Percentiles rank a stretch among this genome's conserved stretches.
phyloP scores from a whole-genome alignment of 257 asterid species.

The Gynochthodes officinalis region DNA sequence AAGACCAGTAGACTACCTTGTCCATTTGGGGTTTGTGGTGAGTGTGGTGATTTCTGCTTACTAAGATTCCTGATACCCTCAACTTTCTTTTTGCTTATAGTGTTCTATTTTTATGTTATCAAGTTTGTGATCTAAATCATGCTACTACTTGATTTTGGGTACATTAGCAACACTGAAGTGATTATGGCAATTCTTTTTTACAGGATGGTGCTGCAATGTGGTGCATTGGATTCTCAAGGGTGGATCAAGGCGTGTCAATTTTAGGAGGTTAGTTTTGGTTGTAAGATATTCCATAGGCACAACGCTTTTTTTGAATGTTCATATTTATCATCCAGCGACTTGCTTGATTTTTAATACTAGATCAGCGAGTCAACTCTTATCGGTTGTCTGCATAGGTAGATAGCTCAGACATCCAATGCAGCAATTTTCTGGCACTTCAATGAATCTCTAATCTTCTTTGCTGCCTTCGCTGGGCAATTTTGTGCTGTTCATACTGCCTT shows the following conservation, averaged over 20 bases:
- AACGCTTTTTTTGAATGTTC: neutral
- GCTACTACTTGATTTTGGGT: neutral
- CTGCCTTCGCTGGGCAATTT: neutral
- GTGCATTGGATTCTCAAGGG: constrained; percentile 88
- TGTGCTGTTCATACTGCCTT: neutral
- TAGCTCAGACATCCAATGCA: neutral
- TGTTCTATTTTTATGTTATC: neutral
- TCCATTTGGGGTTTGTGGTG: constrained; percentile 60
- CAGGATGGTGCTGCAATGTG: constrained; percentile 83
- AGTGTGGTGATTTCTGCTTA: constrained; percentile 26
- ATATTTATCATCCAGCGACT: neutral
- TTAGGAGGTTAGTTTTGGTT: constrained; percentile 67
- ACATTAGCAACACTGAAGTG: neutral
- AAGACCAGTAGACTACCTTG: constrained; percentile 75
- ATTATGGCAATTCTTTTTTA: constrained; percentile 4
- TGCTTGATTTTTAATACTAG: neutral
- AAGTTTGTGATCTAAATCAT: neutral
- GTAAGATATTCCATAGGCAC: neutral
- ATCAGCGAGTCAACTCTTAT: neutral
- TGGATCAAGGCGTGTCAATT: constrained; percentile 59
- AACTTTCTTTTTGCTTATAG: neutral
- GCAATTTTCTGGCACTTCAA: neutral
- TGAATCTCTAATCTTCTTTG: neutral
- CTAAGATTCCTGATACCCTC: neutral
- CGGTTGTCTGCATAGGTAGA: neutral